Evolutionary conservation across 176 grass and related monocot genomes (phyloP), one percentile per base, ranked within the genome.

Genomic region (Alloteropsis semialata): DNA sequence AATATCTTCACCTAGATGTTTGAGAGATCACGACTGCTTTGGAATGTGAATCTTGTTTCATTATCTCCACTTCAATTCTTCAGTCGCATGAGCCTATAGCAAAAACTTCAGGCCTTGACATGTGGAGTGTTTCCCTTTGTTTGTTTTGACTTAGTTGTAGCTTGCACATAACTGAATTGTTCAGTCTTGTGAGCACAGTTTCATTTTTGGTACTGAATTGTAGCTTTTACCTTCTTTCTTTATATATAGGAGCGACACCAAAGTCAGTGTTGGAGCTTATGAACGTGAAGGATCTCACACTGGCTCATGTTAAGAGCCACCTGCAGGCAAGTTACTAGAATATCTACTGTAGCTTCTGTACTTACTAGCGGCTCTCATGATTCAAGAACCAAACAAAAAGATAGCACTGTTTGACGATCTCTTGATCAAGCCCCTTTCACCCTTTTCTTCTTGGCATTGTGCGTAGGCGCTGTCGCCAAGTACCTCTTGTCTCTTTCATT

Each of bases 231-330:
- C 16, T 24, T 72, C 15, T 27, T 81, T 68, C 25, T n/a, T n/a
- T n/a, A n/a, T n/a, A n/a, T 81, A 98, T 81, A 98, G 96, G 92
- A 82, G 96, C 96, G 63, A 98, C 96, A 57, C 96, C 96, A 34
- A 98, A 98, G 70, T 98, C 96, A 49, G 92, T 98, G 7, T 81
- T 98, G 84, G 96, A 98, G 86, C 82, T 98, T 87, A 98, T 98
- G 96, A 98, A 98, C 70, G 89, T 98, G 59, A 98, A 98, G 81
- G 96, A 98, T 95, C 92, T 98, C 64, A 98, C 96, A 45, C 77
- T 98, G 55, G 92, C 96, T 86, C 96, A 98, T 92, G 96, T 98
- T 30, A 98, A 98, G 88, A 98, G 96, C 79, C 96, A 98, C 74
- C 87, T 98, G 56, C 96, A 98, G 92, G 96, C 92, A 92, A 69